phyloP scores from a whole-genome alignment of 139 green algal species.

The Chlorella vulgaris region DNA sequence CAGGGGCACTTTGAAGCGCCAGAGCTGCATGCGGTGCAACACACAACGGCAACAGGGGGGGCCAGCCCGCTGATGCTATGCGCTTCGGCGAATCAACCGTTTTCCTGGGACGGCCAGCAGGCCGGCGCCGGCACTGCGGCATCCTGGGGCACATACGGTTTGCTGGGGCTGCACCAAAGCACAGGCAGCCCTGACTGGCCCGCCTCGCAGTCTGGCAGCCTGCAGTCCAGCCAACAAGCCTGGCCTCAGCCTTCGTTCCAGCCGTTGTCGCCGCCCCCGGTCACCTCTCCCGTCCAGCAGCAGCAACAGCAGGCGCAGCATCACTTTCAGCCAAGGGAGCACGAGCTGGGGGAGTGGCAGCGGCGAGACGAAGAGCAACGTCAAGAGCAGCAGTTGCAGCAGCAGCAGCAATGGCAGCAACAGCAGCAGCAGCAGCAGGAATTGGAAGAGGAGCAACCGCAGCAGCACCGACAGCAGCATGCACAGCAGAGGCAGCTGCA shows the following conservation, averaged over 20 bases:
- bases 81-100: neutral
- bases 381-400: neutral
- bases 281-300: neutral
- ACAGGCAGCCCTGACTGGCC: too few relatives aligned
- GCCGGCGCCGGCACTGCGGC: neutral
- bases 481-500: neutral
- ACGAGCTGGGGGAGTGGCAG: neutral
- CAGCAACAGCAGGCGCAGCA: conserved; percentile 1
- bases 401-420: neutral
- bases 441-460: neutral
- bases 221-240: neutral
- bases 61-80: too few relatives aligned
- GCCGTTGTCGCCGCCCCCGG: neutral
- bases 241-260: neutral
- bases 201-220: neutral
- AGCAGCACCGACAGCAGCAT: neutral
- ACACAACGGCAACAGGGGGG: neutral
- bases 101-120: neutral
- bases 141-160: neutral
- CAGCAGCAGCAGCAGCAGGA: neutral
- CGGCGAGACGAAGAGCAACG: neutral
- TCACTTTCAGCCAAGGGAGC: neutral
- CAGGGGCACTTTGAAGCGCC: neutral
- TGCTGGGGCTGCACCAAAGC: neutral
- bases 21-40: neutral